Evolutionary conservation across 148 eudicot genomes (phyloP), one percentile per base, ranked within the genome.

Genomic region (Vaccinium vitisidaea): DNA sequence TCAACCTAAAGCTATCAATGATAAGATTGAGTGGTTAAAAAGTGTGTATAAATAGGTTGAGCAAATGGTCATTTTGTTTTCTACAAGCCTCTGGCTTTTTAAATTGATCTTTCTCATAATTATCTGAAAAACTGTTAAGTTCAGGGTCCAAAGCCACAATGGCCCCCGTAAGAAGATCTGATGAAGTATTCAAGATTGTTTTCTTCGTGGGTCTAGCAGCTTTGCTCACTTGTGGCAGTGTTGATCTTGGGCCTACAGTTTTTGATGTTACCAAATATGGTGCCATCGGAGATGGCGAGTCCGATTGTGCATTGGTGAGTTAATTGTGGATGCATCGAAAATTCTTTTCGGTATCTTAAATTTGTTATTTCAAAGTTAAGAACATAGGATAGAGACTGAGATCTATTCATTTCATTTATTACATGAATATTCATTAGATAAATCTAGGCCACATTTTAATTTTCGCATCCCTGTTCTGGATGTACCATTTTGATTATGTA

Each of bases 241-340:
- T 55, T 21, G 55, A 25, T 36, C 65, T 71, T 81, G 84, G 39
- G n/a, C 70, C 81, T 77, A 84, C 71, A 0, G 84, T 89, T 71
- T 92, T 87, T 69, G 94, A 93, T 39, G 88, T 93, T 53, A 87
- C 86, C 21, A 83, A 89, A 19, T 85, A 36, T 73, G 88, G 87
- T n/a, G 94, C 93, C 23, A 79, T 81, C 0, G 86, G 85, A 6
- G 89, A 88, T 82, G 88, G 93, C 15, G 25, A 86, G 9, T 75
- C 85, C 2, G 81, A 82, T 0, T 88, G 84, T 48, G 86, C 90
- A 13, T 18, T 75, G 43, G 93, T 91, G 54, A 85, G 89, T 80
- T 54, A 13, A 10, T 9, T 69, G 23, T 25, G 71, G 30, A 65
- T 0, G 1, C 14, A 61, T 19, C 21, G 70, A 63, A 63, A n/a